Evolutionary conservation across 306 rosid species (phyloP).

Genomic region (Quercus variabilis): DNA sequence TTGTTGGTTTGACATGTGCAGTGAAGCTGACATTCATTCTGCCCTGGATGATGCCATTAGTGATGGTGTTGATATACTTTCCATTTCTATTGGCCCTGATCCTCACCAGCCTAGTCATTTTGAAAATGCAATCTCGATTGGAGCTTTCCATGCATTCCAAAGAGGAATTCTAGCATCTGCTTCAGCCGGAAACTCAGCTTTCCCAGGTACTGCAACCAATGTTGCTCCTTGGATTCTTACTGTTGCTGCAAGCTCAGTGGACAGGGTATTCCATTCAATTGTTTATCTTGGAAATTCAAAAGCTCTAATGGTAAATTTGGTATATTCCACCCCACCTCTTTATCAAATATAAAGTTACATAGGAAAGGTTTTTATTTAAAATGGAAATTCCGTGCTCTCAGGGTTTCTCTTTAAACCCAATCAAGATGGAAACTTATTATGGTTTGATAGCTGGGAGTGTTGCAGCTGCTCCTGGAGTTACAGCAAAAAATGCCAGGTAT

Average conservation of each 20-base stretch:
- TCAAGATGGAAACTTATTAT: conserved; percentile 37
- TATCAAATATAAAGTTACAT: background rate
- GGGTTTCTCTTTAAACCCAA: conserved; percentile 67
- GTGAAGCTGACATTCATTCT: conserved; percentile 56
- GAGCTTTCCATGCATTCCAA: conserved; percentile 65
- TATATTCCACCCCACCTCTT: background rate
- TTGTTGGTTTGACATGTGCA: conserved; percentile 57
- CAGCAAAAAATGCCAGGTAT: conserved; percentile 64
- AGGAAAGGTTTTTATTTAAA: background rate
- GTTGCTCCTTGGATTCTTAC: conserved; percentile 84
- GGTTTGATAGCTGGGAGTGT: conserved; percentile 55
- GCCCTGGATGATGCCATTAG: conserved; percentile 69
- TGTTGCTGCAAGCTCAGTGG: conserved; percentile 65
- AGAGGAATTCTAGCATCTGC: conserved; percentile 72
- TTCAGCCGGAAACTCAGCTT: conserved; percentile 62
- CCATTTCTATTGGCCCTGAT: conserved; percentile 63
- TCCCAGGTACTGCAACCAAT: conserved; percentile 59
- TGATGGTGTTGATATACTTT: conserved; percentile 67
- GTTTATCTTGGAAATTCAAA: conserved; percentile 56
- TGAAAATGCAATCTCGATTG: conserved; percentile 41
- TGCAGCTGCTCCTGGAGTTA: conserved; percentile 49
- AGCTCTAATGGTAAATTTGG: conserved; percentile 48
- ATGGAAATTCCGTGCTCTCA: conserved; percentile 21
- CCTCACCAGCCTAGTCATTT: conserved; percentile 59
- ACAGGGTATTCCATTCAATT: conserved; percentile 57